Conservation (phyloP, 1,139 yeast genomes). For the Hanseniaspora uvarum region DNA sequence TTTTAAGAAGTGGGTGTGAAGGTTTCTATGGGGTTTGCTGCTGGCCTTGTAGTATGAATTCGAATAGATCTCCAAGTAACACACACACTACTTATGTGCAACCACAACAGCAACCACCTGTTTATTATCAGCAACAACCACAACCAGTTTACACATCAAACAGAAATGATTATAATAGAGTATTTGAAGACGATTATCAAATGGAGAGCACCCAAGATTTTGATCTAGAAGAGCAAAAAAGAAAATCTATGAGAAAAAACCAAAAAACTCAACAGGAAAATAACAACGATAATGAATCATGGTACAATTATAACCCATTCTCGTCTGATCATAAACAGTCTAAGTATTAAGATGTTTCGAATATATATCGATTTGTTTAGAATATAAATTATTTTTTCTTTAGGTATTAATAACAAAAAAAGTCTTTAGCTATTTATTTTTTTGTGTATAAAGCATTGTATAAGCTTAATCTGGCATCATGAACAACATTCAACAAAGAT, state of each 20-base stretch:
- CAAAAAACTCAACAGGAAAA: conserved; percentile 8
- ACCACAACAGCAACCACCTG: conserved; percentile 19
- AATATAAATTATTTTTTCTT: not conserved
- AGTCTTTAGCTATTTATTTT: not conserved
- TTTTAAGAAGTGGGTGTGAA: conserved; percentile 35
- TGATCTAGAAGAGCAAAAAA: conserved; percentile 29
- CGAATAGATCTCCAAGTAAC: conserved; percentile 17
- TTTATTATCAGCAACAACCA: conserved; percentile 21
- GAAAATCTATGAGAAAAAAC: conserved; percentile 19
- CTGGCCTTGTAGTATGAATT: conserved; percentile 35
- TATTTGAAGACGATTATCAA: conserved; percentile 24
- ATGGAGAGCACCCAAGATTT: conserved; percentile 26
- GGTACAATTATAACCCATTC: conserved; percentile 14
- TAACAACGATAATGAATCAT: conserved; percentile 2
- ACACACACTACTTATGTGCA: conserved; percentile 13
- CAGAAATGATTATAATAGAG: conserved; percentile 23
- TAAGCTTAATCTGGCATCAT: conserved; percentile 2
- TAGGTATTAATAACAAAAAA: not conserved
- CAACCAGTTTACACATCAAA: conserved; percentile 23
- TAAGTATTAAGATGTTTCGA: not conserved
- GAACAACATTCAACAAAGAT: conserved; percentile 3
- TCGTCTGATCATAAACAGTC: not conserved
- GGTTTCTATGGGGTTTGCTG: conserved; percentile 33
- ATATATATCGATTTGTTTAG: not conserved
- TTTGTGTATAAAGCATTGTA: not conserved